These are phyloP conservation scores for Monosporascus sp. DNA, from an alignment of 2,329 filamentous ascomycete genomes.

Conservation along the genomic window DNA sequence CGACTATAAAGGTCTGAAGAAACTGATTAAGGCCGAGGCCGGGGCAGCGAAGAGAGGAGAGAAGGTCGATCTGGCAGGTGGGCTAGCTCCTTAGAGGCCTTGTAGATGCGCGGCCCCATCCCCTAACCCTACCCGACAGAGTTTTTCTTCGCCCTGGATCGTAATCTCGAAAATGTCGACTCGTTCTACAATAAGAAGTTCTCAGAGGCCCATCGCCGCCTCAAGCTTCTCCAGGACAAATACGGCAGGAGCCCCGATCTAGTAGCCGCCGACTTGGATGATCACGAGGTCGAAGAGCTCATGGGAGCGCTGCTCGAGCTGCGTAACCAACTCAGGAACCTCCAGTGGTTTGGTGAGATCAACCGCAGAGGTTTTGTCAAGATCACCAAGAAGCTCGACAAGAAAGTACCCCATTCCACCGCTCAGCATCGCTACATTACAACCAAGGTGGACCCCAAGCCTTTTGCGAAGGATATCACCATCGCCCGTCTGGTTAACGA, in stretches of 20 bases:
- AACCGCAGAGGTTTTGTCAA: constrained; percentile 94
- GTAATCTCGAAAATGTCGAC: constrained; percentile 95
- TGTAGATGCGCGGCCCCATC: constrained; percentile 26
- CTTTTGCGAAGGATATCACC: constrained; percentile 72
- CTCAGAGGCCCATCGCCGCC: constrained; percentile 72
- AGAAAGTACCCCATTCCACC: constrained; percentile 73
- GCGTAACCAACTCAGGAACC: constrained; percentile 77
- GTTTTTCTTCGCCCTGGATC: constrained; percentile 94
- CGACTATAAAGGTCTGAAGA: constrained; percentile 90
- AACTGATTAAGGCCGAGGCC: constrained; percentile 80
- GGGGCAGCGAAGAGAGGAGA: constrained; percentile 61
- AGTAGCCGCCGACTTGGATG: constrained; percentile 68
- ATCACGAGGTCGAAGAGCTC: constrained; percentile 86
- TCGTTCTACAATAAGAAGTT: constrained; percentile 96
- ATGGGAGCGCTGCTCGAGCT: constrained; percentile 87
- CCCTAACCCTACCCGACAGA: constrained; percentile 53
- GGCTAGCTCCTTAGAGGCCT: constrained; percentile 36
- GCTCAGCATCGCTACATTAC: constrained; percentile 83
- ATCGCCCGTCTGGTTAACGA: constrained; percentile 45
- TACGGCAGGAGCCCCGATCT: constrained; percentile 72
- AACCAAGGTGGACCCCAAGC: constrained; percentile 82
- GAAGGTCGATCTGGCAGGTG: constrained; percentile 86
- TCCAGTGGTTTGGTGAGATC: constrained; percentile 97
- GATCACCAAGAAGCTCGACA: constrained; percentile 98
- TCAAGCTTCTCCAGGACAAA: constrained; percentile 81